These are phyloP conservation scores for Cetraspora pellucida DNA, from an alignment of 192 early-diverging fungal genomes.

Conservation along the genomic window DNA sequence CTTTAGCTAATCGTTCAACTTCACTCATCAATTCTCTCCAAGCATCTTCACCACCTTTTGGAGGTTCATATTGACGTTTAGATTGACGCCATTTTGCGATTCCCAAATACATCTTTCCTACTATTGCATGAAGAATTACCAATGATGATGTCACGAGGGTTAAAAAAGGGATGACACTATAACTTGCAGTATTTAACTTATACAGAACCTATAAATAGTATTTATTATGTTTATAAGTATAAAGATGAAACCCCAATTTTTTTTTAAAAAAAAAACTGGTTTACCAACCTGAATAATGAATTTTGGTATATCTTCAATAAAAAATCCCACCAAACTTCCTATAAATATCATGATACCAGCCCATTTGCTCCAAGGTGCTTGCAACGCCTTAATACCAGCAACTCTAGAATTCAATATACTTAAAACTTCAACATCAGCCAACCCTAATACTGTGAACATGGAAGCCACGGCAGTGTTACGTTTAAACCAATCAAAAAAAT, in stretches of 20 bases:
- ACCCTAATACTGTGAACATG: background rate
- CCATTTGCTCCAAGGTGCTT: constrained; percentile 1
- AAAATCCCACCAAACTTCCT: background rate
- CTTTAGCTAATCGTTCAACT: background rate
- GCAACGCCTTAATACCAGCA: constrained; percentile 1
- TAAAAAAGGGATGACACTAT: constrained; percentile 19
- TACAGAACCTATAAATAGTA: constrained; percentile 15
- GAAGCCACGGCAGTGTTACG: background rate
- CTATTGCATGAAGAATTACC: constrained; percentile 6
- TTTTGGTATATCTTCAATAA: constrained; percentile 5
- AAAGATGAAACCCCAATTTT: background rate
- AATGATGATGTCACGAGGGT: background rate
- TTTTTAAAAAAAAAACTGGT: background rate
- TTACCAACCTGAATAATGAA: background rate
- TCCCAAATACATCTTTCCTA: background rate
- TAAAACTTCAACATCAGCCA: background rate
- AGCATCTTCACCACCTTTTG: background rate
- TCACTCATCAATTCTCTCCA: background rate
- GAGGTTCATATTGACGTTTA: background rate
- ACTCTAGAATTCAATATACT: constrained; percentile 3
- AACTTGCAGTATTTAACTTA: constrained; percentile 2
- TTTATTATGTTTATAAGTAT: background rate
- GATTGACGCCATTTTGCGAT: background rate
- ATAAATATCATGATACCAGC: background rate
- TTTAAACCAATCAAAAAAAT: constrained; percentile 3